Evolutionary conservation across 1,284 basidiomycete species (phyloP).

Genomic region (Malassezia psittaci): DNA sequence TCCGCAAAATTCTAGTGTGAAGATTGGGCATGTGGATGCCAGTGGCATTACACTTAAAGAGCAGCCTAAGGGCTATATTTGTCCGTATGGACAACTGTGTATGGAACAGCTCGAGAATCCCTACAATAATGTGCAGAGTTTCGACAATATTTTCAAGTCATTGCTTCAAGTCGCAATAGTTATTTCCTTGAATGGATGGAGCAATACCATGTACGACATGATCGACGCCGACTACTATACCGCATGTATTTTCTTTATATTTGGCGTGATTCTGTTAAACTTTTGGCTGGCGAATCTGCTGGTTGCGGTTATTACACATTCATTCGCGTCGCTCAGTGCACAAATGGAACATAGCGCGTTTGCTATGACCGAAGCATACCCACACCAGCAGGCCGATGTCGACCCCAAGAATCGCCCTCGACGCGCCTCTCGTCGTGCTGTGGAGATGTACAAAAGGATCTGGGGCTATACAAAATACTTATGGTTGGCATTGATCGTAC

Average conservation of each 20-base stretch:
- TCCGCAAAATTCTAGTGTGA: constrained; percentile 5
- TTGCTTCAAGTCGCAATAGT: constrained; percentile 76
- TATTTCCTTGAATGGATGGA: constrained; percentile 55
- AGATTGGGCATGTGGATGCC: constrained; percentile 14
- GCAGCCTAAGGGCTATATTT: constrained; percentile 42
- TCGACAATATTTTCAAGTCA: constrained; percentile 78
- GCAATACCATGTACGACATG: constrained; percentile 72
- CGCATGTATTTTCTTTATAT: constrained; percentile 78
- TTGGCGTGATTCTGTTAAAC: constrained; percentile 52
- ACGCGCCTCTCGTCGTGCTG: not conserved
- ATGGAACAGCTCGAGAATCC: constrained; percentile 56
- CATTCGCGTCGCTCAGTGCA: constrained; percentile 77
- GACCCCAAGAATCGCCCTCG: not conserved
- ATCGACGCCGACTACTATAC: constrained; percentile 84
- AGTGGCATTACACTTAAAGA: not conserved
- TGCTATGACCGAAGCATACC: constrained; percentile 50
- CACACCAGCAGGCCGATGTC: not conserved
- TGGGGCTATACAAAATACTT: constrained; percentile 42
- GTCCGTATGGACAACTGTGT: constrained; percentile 45
- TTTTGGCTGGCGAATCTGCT: constrained; percentile 70
- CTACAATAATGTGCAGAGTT: constrained; percentile 61
- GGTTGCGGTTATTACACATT: constrained; percentile 91
- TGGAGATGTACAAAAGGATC: constrained; percentile 29
- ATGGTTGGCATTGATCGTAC: constrained; percentile 56
- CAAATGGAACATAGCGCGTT: constrained; percentile 89